Percentiles rank a stretch among this genome's conserved stretches.
Conservation (phyloP, 768 basidiomycete genomes). For the Arthromyces matolae region DNA sequence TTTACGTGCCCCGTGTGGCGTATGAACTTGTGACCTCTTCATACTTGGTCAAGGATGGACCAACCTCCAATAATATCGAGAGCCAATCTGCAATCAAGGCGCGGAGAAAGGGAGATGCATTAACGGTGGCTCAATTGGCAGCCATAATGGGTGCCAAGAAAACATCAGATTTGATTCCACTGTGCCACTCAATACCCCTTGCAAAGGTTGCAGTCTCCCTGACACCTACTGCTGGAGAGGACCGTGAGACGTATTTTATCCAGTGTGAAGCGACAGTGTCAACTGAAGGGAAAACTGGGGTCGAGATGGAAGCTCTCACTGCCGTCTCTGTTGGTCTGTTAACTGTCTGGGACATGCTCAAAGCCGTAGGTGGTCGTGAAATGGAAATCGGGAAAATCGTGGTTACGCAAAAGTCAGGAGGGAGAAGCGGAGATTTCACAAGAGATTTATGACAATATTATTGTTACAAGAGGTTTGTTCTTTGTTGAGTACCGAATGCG, state of each 20-base stretch:
- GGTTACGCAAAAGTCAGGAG: conserved; percentile 68
- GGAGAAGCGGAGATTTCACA: conserved; percentile 68
- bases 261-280: conserved; percentile 65
- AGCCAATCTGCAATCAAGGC: conserved; percentile 50
- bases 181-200: conserved; percentile 82
- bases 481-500: not conserved
- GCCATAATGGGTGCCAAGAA: conserved; percentile 87
- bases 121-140: conserved; percentile 78
- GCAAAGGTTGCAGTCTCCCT: conserved; percentile 67
- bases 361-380: conserved; percentile 83
- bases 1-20: conserved; percentile 62
- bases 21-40: conserved; percentile 57
- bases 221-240: conserved; percentile 28
- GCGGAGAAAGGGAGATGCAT: conserved; percentile 61
- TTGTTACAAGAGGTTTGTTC: not conserved
- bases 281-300: conserved; percentile 79
- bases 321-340: conserved; percentile 74
- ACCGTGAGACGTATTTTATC: conserved; percentile 40
- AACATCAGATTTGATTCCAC: conserved; percentile 78
- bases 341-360: conserved; percentile 93
- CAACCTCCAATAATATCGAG: conserved; percentile 22
- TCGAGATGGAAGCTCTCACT: conserved; percentile 93
- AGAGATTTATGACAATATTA: conserved; percentile 15
- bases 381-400: conserved; percentile 74
- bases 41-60: conserved; percentile 26